phyloP scores from a whole-genome alignment of 345 rosid genomes.

The Arabidopsis suecica region DNA sequence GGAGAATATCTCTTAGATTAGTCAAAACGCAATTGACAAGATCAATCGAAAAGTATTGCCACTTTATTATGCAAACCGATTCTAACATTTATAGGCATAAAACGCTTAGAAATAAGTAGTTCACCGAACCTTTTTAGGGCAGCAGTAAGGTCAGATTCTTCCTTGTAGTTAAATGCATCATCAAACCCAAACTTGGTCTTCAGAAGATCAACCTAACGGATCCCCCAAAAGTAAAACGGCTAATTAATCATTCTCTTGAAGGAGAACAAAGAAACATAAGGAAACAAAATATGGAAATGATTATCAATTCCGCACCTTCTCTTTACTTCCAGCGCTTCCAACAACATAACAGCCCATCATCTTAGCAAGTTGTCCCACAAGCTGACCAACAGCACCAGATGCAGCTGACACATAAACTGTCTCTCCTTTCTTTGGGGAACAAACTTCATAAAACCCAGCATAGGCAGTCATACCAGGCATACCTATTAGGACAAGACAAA shows the following conservation, averaged over 20 bases:
- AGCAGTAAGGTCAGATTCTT: slow-evolving; percentile 56
- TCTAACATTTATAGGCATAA: slow-evolving; percentile 6
- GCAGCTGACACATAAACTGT: slow-evolving; percentile 58
- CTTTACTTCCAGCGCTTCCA: slow-evolving; percentile 61
- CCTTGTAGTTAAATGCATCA: slow-evolving; percentile 81
- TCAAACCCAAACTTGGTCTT: slow-evolving; percentile 71
- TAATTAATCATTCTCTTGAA: slow-evolving; percentile 3
- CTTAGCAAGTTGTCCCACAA: slow-evolving; percentile 62
- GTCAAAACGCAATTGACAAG: not conserved
- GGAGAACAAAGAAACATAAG: not conserved
- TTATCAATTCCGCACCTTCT: slow-evolving; percentile 45
- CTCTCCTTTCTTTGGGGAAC: slow-evolving; percentile 58
- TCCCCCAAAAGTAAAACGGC: not conserved
- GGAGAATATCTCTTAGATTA: not conserved
- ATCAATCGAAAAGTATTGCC: not conserved
- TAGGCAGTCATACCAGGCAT: slow-evolving; percentile 65
- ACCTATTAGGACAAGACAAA: slow-evolving; percentile 37
- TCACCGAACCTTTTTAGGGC: slow-evolving; percentile 62
- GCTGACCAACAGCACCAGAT: slow-evolving; percentile 63
- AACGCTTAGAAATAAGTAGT: not conserved
- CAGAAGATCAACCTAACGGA: slow-evolving; percentile 61
- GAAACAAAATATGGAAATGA: not conserved
- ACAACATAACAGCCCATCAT: slow-evolving; percentile 59
- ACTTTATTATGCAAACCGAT: not conserved
- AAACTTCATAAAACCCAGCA: slow-evolving; percentile 50